Percentiles rank a stretch among this genome's conserved stretches.
Conservation (phyloP, 2,329 filamentous ascomycete genomes). For the Trichoderma sp. region DNA sequence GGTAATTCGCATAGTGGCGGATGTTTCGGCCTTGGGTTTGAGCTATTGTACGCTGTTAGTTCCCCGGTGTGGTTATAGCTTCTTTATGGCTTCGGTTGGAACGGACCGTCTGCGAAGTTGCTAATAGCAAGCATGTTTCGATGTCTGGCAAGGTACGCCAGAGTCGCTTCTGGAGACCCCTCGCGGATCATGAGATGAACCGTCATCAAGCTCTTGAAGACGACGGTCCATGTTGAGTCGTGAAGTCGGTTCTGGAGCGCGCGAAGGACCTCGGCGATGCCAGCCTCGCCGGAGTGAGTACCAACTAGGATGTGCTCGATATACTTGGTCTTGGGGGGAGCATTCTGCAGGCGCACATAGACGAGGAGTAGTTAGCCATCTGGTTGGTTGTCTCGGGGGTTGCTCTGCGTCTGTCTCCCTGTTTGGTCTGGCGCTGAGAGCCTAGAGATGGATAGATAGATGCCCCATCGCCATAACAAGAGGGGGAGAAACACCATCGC, state of each 20-base stretch:
- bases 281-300: conserved; percentile 90
- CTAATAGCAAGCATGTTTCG: conserved; percentile 83
- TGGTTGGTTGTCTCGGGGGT: neutral
- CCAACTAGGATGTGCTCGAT: conserved; percentile 97
- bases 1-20: conserved; percentile 83
- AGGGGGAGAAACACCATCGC: neutral
- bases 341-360: conserved; percentile 56
- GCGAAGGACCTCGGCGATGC: conserved; percentile 93
- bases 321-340: conserved; percentile 97
- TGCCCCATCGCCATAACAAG: neutral
- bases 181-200: conserved; percentile 97
- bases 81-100: neutral
- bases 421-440: neutral
- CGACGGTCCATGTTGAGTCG: conserved; percentile 99
- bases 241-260: conserved; percentile 83
- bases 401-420: neutral
- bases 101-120: conserved; percentile 85
- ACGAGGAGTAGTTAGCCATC: conserved; percentile 4
- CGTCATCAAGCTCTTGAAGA: conserved; percentile 95
- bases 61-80: neutral
- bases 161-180: conserved; percentile 82
- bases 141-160: conserved; percentile 79
- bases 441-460: neutral
- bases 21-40: conserved; percentile 96
- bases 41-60: conserved; percentile 48